Base-by-base conservation (phyloP, 2,329 filamentous ascomycete genomes). In the Thyridium curvatum region DNA sequence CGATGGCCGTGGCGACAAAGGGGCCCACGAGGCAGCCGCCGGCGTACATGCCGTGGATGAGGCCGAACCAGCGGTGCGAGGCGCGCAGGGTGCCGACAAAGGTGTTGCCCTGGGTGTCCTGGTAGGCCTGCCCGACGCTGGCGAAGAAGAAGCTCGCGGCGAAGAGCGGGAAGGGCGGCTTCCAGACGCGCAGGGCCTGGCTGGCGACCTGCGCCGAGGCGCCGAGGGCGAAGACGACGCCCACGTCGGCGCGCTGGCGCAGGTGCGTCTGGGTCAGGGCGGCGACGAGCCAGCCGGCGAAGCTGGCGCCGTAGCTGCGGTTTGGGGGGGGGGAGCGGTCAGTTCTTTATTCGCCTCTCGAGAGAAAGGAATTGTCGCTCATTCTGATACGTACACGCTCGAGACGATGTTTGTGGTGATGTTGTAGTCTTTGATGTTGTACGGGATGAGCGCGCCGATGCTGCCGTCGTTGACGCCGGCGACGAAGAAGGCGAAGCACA, bases 401-500 rank as follows among this genome's bases (percentile, higher is more conserved):
- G 72, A 66, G 4, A 74, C 64, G 18, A 69, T 61, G 16, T 68
- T 69, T 0, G 74, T 79, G 12, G 58, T 68, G 34, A 80, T 68
- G 5, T 60, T 45, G 48, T 82, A 81, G 3, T 70, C 68, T 5
- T 68, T 63, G 4, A 83, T 66, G 9, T 84, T 66, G 48, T 83
- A 80, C 0, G 79, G 80, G 2, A 83, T 71, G 12, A 84, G 46
- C 2, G 79, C 69, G 3, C 80, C 80, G 1, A 83, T 60, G 43
- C 72, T 79, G 26, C 79, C 79, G 52, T 84, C 80, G 41, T 82
- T 84, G 35, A 76, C 64, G 0, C 80, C 79, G 0, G 79, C 77
- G 21, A 79, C 75, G 50, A 84, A 81, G 60, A 83, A 84, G 0
- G 76, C 78, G 45, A 81, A 72, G 1, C 70, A 72, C 3, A 73